Base-by-base conservation (phyloP, 2,329 filamentous ascomycete species). In the Colletotrichum sp. region DNA sequence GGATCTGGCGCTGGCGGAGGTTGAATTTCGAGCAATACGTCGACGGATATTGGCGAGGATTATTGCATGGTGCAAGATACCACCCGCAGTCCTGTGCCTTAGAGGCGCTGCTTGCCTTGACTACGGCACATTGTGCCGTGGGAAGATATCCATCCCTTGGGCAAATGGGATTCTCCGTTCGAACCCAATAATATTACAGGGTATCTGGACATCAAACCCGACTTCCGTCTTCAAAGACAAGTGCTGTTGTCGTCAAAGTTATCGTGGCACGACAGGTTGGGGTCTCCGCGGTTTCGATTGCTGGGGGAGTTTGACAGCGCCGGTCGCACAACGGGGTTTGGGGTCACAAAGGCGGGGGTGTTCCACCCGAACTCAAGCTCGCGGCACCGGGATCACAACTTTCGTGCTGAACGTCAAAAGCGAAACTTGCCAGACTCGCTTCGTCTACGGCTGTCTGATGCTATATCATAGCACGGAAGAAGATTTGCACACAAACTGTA, bases 321-420 rank as follows among this genome's bases (percentile, higher is more conserved):
- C 57, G 59, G 44, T 71, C 15, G n/a, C 34, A 44, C 68, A 30
- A 68, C 72, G 63, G 72, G 72, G 68, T 72, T 57, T 26, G 18
- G 62, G 24, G 30, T 15, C 49, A 55, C 68, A 12, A 72, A 67
- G 68, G 68, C 72, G 72, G 68, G 68, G 68, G 62, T 67, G 62
- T 55, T 44, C 36, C 68, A 34, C 26, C 60, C 44, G 18, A 30
- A 44, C 62, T 34, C n/a, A 21, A 18, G 52, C 39, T 39, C 15
- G 21, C 36, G 15, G 21, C 30, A 3, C 44, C 28, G 30, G 49
- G 15, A 9, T 39, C 59, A 15, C 8, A 55, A 63, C 36, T 26
- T 34, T 62, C 5, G 24, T 21, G 21, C 21, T 21, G 16, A 24
- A 21, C 44, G 10, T 49, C 44, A 1, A 21, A 1, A 49, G 18